phyloP scores from a whole-genome alignment of 2,329 filamentous ascomycete species.

The Sphaerulina vaccinii region DNA sequence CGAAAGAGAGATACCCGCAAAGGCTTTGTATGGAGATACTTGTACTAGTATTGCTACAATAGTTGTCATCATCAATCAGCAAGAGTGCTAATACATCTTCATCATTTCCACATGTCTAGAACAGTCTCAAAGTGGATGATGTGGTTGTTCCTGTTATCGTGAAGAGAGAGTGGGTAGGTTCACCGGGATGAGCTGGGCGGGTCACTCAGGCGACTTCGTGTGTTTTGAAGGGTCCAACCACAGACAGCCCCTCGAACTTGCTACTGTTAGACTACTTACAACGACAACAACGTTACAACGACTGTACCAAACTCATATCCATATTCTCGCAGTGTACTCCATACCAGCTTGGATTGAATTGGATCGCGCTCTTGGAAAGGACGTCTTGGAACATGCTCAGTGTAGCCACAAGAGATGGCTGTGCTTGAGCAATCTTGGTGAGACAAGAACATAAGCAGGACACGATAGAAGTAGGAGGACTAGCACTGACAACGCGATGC shows the following conservation, averaged over 20 bases:
- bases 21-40: background rate
- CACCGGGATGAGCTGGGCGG: background rate
- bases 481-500: constrained; percentile 9
- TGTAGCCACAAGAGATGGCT: constrained; percentile 24
- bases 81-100: background rate
- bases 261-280: no score
- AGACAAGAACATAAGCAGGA: background rate
- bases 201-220: background rate
- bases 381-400: background rate
- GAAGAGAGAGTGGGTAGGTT: background rate
- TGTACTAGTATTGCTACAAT: background rate
- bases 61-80: background rate
- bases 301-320: background rate
- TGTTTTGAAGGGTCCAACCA: no score
- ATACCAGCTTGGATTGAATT: background rate
- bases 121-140: background rate
- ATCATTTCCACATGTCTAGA: no score
- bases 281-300: background rate
- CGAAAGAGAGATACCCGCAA: background rate
- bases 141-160: background rate
- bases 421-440: constrained; percentile 53
- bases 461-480: background rate
- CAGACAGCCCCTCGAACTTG: no score
- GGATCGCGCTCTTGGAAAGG: background rate
- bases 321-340: background rate